These are phyloP conservation scores for Metarhizium album DNA, from an alignment of 2,329 filamentous ascomycete species.

Conservation along the genomic window DNA sequence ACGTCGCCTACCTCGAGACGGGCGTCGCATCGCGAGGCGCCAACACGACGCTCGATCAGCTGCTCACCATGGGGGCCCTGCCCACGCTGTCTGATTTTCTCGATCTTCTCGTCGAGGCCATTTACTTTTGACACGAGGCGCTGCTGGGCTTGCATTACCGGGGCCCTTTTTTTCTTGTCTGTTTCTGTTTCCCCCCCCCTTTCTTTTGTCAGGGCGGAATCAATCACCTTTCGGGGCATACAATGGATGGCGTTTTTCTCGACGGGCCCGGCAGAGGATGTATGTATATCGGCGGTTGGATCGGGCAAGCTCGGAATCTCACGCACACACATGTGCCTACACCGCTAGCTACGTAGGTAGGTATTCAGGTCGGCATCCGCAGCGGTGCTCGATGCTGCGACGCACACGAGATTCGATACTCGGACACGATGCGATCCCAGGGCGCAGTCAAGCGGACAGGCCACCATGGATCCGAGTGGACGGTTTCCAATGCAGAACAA, in stretches of 20 bases:
- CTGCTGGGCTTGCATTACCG: neutral
- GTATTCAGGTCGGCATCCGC: neutral
- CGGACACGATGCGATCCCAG: too few species aligned
- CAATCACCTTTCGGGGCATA: neutral
- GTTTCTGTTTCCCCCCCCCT: too few species aligned
- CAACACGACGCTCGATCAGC: constrained; percentile 19
- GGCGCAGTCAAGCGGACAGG: neutral
- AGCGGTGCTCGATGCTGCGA: neutral
- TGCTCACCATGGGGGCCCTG: constrained; percentile 22
- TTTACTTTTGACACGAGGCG: constrained; percentile 1
- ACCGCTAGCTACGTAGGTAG: too few species aligned
- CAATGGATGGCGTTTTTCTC: neutral
- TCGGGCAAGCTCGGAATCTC: too few species aligned
- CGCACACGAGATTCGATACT: neutral
- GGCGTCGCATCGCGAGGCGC: constrained; percentile 27
- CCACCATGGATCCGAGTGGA: neutral
- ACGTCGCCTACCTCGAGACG: constrained; percentile 47
- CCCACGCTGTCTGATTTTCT: constrained; percentile 33
- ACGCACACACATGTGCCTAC: too few species aligned
- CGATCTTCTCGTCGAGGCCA: constrained; percentile 31
- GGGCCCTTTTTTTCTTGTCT: too few species aligned
- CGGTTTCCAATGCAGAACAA: neutral
- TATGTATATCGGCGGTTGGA: neutral
- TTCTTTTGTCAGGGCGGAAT: neutral
- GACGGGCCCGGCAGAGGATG: neutral